These are phyloP conservation scores for Aureobasidium pullulans DNA, from an alignment of 2,329 filamentous ascomycete species.

Conservation along the genomic window DNA sequence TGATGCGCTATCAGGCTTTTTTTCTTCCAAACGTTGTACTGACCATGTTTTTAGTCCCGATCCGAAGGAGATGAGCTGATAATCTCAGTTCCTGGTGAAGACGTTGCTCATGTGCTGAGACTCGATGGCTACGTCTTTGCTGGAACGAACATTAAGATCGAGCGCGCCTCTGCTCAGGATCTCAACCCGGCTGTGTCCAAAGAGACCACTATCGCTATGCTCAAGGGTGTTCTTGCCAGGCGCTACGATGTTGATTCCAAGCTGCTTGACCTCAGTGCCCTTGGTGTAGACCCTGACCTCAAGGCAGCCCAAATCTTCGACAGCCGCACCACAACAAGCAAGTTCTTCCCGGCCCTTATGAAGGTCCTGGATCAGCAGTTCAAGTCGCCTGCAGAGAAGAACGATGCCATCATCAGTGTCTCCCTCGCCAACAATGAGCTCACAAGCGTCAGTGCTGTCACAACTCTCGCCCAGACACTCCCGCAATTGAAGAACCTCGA, in stretches of 20 bases:
- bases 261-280: slow-evolving; percentile 72
- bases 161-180: slow-evolving; percentile 22
- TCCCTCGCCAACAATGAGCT: slow-evolving; percentile 76
- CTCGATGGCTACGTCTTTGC: slow-evolving; percentile 36
- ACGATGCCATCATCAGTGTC: slow-evolving; percentile 72
- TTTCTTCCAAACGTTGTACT: slow-evolving; percentile 17
- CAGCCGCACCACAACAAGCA: slow-evolving; percentile 62
- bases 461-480: slow-evolving; percentile 67
- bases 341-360: slow-evolving; percentile 91
- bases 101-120: slow-evolving; percentile 29
- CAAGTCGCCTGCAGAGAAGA: slow-evolving; percentile 62
- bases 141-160: slow-evolving; percentile 31
- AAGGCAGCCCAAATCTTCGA: slow-evolving; percentile 69
- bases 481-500: slow-evolving; percentile 84
- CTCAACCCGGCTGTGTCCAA: slow-evolving; percentile 24
- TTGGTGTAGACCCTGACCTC: slow-evolving; percentile 66
- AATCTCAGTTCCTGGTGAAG: slow-evolving; percentile 30
- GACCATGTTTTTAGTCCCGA: slow-evolving; percentile 24
- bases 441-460: slow-evolving; percentile 63
- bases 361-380: slow-evolving; percentile 73
- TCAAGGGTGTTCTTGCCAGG: slow-evolving; percentile 62
- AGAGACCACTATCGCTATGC: slow-evolving; percentile 53
- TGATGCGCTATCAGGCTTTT: slow-evolving; percentile 14
- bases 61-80: slow-evolving; percentile 30
- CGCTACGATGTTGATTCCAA: slow-evolving; percentile 68